A percentile compares a stretch with the other conserved stretches of the same genome.
phyloP scores from a whole-genome alignment of 345 rosid genomes.

The Pugionium cornutum region DNA sequence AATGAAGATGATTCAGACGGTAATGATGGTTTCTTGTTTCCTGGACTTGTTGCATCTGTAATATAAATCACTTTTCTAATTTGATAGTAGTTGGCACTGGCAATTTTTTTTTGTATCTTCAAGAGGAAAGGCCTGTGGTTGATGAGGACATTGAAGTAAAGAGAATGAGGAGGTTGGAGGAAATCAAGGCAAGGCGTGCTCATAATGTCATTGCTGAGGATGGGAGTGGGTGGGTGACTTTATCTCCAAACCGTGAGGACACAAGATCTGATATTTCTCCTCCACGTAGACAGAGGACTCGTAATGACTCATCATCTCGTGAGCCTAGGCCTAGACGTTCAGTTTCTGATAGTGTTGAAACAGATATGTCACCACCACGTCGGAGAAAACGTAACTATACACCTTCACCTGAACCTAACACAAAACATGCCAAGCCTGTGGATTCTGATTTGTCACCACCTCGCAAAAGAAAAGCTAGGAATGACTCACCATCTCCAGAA shows the following conservation, averaged over 20 bases:
- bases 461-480: conserved; percentile 40
- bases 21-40: conserved; percentile 29
- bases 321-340: conserved; percentile 42
- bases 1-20: conserved; percentile 72
- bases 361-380: conserved; percentile 59
- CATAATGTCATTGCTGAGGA: conserved; percentile 77
- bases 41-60: neutral
- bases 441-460: conserved; percentile 55
- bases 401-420: conserved; percentile 47
- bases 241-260: conserved; percentile 44
- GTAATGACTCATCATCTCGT: conserved; percentile 65
- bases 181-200: conserved; percentile 57
- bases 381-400: conserved; percentile 42
- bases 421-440: conserved; percentile 18
- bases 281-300: conserved; percentile 51
- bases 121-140: conserved; percentile 80
- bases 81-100: neutral
- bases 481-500: conserved; percentile 46
- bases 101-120: conserved; percentile 31
- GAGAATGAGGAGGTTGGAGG: conserved; percentile 81
- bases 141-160: conserved; percentile 90
- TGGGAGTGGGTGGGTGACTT: conserved; percentile 91
- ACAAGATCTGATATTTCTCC: conserved; percentile 62
- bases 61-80: neutral
- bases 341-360: conserved; percentile 38